Base-by-base conservation (phyloP, 176 grass and related monocot species). In the Zea mays region DNA sequence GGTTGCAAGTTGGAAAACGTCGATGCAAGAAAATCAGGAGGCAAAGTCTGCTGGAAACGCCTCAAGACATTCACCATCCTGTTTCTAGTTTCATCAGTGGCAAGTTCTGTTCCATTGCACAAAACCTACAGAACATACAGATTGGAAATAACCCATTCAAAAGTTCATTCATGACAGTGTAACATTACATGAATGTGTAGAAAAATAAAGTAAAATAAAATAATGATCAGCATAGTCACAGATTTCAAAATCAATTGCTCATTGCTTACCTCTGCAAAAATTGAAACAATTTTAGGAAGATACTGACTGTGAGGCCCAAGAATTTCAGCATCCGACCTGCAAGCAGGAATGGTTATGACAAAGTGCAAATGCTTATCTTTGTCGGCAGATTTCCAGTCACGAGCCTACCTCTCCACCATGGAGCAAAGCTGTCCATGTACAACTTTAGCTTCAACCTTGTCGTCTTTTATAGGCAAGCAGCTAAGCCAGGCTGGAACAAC, bases 391-490 rank as follows among this genome's bases (percentile, higher is more conserved):
- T 63, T 15, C 17, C 7, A 73, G 15, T 68, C 66, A 16, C 10
- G 45, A 51, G 43, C 8, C 12, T 81, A 99, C 96, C 96, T 99
- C 76, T 99, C 96, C 38, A 96, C 90, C 96, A 99, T 96, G 17
- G 96, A 87, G 77, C 92, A 96, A 61, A 99, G 90, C 37, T 91
- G 92, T 69, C 93, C 88, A 36, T 99, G 96, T 16, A 99, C 96
- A 83, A 99, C 81, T 86, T 99, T 99, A 62, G 96, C 96, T 79
- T 99, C 96, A 66, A 99, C 91, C 79, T 95, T 90, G 86, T 99
- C 96, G 82, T 88, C 87, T 83, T 99, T 99, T 73, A 99, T 87
- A 27, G 96, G 96, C 67, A 99, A 86, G 82, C 96, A 95, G 46
- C 82, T 73, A 74, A 99, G 80, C 96, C 96, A 99, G 46, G 78